Evolutionary conservation across 2,329 filamentous ascomycete genomes (phyloP), one percentile per base, ranked within the genome.

Genomic region (Taxawa tesnikishii): DNA sequence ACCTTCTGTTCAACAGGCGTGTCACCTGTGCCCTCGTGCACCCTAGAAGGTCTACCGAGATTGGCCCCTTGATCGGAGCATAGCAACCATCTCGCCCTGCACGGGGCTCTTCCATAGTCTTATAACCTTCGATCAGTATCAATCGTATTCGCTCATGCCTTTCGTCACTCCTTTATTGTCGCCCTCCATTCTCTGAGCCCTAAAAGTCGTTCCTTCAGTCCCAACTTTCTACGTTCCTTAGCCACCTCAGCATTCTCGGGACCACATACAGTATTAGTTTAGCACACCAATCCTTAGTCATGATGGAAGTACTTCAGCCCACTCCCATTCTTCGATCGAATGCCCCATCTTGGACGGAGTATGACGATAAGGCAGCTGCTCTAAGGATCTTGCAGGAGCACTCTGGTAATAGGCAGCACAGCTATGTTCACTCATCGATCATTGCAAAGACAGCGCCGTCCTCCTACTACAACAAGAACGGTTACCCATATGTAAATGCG

Each of bases 181-280:
- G 47, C 48, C 46, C 54, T 53, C 47, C 44, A 43, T 46, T 40
- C 34, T 38, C 29, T 28, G 29, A 26, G 28, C n/a, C 19, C 43
- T 18, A 6, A 12, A 26, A 58, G 56, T 59, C 58, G 58, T 56
- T 62, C 56, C 50, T 58, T 62, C 51, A 31, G 29, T 48, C 51
- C 54, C 52, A 56, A 52, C 53, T 53, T 50, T 53, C 43, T 49
- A 59, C 54, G 52, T 56, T 62, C 58, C 48, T 59, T 59, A 41
- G 34, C 39, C 38, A 38, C 33, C 38, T 34, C 48, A 58, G 53
- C 55, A 60, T 61, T 61, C 54, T 60, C 58, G 53, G 41, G 41
- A 41, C 42, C 45, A 15, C 31, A 26, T 29, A 38, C 44, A 46
- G 42, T 43, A 44, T 39, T 43, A 48, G 37, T 41, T 40, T 36